Evolutionary conservation across 106 monocot species (phyloP).

Genomic region (Acanthochlamys bracteata): DNA sequence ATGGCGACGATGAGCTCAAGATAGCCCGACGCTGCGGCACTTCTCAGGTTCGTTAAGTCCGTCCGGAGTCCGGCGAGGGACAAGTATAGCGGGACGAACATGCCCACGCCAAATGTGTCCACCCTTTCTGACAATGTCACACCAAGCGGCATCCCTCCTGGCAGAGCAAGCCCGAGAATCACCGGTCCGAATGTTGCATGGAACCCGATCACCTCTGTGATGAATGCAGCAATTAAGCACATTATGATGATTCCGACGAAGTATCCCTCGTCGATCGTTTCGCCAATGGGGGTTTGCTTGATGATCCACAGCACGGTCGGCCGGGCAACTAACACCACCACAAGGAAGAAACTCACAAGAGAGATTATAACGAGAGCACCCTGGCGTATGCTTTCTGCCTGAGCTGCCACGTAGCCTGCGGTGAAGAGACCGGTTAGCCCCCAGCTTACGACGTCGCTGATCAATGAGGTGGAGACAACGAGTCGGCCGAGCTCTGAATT

Average conservation of each 20-base stretch:
- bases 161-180: slow-evolving; percentile 49
- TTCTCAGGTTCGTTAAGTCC: slow-evolving; percentile 12
- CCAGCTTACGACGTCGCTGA: slow-evolving; percentile 32
- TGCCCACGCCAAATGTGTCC: slow-evolving; percentile 21
- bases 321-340: slow-evolving; percentile 7
- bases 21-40: not conserved
- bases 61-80: slow-evolving; percentile 32
- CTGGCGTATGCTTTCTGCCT: not conserved
- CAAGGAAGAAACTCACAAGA: not conserved
- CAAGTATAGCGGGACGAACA: slow-evolving; percentile 46
- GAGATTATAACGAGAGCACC: not conserved
- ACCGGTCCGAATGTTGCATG: slow-evolving; percentile 31
- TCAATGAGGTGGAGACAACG: slow-evolving; percentile 35
- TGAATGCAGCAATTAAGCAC: not conserved
- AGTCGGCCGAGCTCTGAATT: slow-evolving; percentile 45
- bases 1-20: slow-evolving; percentile 33
- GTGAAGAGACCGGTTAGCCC: not conserved
- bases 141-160: slow-evolving; percentile 74
- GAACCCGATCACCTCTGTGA: slow-evolving; percentile 25
- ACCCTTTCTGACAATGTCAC: slow-evolving; percentile 47
- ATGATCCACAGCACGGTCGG: slow-evolving; percentile 1
- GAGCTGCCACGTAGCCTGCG: not conserved
- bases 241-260: slow-evolving; percentile 12
- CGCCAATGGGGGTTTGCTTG: slow-evolving; percentile 8
- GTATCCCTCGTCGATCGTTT: slow-evolving; percentile 5